Percentiles rank a stretch among this genome's conserved stretches.
These are phyloP conservation scores for Gardenia jasminoides DNA, from an alignment of 257 asterid species.

Conservation along the genomic window DNA sequence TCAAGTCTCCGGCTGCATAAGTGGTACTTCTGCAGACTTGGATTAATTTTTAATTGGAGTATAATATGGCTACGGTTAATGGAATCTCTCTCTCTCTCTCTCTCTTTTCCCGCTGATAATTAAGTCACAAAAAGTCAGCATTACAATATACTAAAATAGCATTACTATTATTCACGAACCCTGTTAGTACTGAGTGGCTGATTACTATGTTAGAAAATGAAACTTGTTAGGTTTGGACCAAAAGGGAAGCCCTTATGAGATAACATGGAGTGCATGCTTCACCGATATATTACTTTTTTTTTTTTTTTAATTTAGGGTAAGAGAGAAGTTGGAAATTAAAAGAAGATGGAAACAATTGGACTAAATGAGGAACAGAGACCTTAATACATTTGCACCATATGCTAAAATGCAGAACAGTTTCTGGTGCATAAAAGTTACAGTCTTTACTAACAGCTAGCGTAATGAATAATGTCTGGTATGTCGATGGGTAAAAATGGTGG, in stretches of 20 bases:
- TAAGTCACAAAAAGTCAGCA: background rate
- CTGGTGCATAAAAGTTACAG: no score
- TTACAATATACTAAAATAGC: background rate
- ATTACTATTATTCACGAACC: background rate
- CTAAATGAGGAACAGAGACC: no score
- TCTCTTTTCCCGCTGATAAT: background rate
- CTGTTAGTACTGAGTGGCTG: background rate
- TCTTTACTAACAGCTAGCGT: background rate
- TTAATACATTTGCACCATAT: no score
- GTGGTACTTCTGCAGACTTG: background rate
- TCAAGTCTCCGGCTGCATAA: background rate
- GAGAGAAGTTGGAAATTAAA: no score
- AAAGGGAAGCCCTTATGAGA: background rate
- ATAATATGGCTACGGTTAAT: background rate
- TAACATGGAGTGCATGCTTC: background rate
- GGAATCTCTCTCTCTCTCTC: no score
- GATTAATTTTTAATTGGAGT: background rate
- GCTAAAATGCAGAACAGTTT: no score
- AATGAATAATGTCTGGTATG: background rate
- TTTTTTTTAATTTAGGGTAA: no score
- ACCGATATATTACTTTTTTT: no score
- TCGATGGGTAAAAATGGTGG: background rate
- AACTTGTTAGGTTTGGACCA: background rate
- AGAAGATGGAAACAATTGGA: no score
- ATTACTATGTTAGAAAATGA: constrained; percentile 1